Evolutionary conservation across 1,139 yeast genomes (phyloP), one percentile per base, ranked within the genome.

Genomic region (Magnusiomyces paraingens): DNA sequence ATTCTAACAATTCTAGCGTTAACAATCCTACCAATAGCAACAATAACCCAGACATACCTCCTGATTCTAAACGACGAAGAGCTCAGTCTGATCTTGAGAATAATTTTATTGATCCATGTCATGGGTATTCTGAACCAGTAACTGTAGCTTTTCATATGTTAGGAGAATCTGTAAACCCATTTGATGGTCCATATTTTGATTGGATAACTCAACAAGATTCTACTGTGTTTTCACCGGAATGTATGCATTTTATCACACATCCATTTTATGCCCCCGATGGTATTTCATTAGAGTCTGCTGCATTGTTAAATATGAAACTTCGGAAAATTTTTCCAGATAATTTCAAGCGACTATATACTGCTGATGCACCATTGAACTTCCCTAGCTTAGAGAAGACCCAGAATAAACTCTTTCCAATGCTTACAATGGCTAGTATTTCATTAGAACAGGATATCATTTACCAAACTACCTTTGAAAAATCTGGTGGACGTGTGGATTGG

Each of bases 241-340:
- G 83, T 29, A 68, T 75, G 50, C 95, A 89, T 68, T 76, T 83
- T 50, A 75, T 91, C 3, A 83, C 91, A 35, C 96, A 91, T 66
- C 75, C 81, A 1, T 68, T 71, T n/a, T 72, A 85, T 53, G 74
- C 84, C 4, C 80, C 86, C 38, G 79, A 90, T 63, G 74, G 81
- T 1, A 69, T 88, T 22, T 76, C 81, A 3, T 82, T 82, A 65
- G 77, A 74, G 42, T 76, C 83, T 1, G 75, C 86, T 3, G 81
- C 85, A 0, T 61, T 72, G 14, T 73, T 80, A 46, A 74, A 81
- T 11, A 66, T 84, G 54, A 83, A 80, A 58, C 73, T 90, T 66
- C 80, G 83, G 59, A 68, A 79, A 3, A 62, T 85, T 17, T 75
- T 83, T 59, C 76, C 77, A 8, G 71, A 71, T 1, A 74, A 75